phyloP scores from a whole-genome alignment of 2,329 filamentous ascomycete species.

The Pseudogymnoascus sp. region DNA sequence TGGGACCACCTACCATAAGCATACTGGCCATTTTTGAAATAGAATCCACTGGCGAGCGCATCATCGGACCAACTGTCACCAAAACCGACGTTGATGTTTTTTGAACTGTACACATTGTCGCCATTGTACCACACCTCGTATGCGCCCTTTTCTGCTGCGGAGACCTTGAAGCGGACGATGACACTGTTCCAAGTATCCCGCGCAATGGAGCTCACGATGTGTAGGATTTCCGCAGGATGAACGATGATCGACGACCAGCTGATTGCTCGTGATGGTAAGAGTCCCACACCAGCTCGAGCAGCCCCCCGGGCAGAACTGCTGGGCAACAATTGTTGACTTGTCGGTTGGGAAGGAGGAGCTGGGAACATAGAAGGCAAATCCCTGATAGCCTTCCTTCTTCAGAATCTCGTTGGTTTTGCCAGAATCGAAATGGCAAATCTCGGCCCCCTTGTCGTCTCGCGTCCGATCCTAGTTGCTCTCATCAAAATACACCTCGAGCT shows the following conservation, averaged over 20 bases:
- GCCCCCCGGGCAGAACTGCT: not conserved
- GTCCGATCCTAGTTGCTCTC: not conserved
- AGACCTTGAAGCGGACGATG: not conserved
- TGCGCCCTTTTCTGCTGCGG: not conserved
- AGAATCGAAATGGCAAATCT: not conserved
- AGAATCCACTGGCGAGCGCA: not conserved
- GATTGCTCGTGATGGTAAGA: not conserved
- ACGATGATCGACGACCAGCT: not conserved
- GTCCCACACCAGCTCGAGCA: not conserved
- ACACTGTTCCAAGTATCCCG: not conserved
- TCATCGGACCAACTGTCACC: not conserved
- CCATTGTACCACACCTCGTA: not conserved
- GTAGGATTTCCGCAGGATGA: not conserved
- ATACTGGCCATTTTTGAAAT: not conserved
- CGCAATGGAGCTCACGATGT: not conserved
- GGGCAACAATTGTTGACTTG: not conserved
- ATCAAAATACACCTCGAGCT: not conserved
- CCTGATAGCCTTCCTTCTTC: not conserved
- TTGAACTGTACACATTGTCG: not conserved
- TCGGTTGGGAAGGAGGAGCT: not conserved
- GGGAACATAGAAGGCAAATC: not conserved
- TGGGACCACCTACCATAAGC: not conserved
- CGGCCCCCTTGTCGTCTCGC: not conserved
- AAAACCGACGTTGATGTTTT: not conserved
- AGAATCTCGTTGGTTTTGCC: not conserved